These are phyloP conservation scores for Ramaria sp. DNA, from an alignment of 768 basidiomycete genomes.

Conservation along the genomic window DNA sequence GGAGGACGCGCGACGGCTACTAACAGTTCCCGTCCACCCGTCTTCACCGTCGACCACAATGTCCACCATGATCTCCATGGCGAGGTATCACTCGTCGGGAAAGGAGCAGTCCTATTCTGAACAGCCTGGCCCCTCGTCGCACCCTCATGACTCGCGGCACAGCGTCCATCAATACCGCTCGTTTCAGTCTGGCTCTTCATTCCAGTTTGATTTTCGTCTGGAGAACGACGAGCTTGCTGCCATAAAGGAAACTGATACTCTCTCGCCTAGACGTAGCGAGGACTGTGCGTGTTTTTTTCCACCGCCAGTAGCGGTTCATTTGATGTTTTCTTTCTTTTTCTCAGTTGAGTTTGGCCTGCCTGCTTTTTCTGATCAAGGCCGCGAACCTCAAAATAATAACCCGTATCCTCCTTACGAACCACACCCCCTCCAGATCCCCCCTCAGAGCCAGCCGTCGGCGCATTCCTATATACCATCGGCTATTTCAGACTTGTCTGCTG, in stretches of 20 bases:
- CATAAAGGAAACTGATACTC: neutral
- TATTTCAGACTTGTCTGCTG: neutral
- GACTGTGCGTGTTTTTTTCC: neutral
- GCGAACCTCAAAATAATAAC: neutral
- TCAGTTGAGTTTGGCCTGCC: neutral
- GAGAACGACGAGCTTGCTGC: neutral
- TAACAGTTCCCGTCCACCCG: no score
- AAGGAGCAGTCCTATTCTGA: constrained; percentile 3
- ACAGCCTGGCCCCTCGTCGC: neutral
- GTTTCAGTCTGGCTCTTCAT: neutral
- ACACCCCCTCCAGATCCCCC: neutral
- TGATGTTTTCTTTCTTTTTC: neutral
- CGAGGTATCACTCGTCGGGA: neutral
- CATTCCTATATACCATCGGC: neutral
- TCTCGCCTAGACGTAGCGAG: neutral
- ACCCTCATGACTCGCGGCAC: neutral
- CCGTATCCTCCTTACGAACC: neutral
- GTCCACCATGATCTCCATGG: neutral
- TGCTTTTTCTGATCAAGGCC: neutral
- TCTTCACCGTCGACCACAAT: neutral
- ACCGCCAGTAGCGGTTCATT: no score
- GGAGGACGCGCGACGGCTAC: no score
- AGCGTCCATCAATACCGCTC: constrained; percentile 1
- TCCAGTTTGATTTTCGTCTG: constrained; percentile 2
- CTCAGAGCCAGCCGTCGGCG: neutral